phyloP scores from a whole-genome alignment of 2,329 filamentous ascomycete genomes.

The Colletotrichum sp. region DNA sequence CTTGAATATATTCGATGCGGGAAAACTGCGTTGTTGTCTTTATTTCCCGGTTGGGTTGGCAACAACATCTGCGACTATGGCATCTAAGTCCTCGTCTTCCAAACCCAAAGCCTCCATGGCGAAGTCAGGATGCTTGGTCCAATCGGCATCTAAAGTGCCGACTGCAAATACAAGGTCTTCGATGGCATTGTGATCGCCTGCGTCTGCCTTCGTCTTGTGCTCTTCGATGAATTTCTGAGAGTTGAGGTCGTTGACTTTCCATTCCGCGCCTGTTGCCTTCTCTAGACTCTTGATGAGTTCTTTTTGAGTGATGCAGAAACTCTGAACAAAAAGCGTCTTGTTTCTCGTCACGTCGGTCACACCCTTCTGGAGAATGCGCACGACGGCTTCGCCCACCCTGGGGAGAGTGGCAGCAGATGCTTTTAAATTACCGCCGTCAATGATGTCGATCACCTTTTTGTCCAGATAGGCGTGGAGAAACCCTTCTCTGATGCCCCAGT shows the following conservation, averaged over 20 bases:
- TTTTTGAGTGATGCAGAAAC: constrained; percentile 42
- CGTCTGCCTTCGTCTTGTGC: constrained; percentile 40
- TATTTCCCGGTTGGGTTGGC: constrained; percentile 11
- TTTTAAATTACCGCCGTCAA: constrained; percentile 34
- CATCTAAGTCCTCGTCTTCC: constrained; percentile 50
- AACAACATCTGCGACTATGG: constrained; percentile 40
- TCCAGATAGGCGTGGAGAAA: constrained; percentile 40
- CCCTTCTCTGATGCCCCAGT: constrained; percentile 40
- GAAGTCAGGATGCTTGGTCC: constrained; percentile 48
- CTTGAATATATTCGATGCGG: neutral
- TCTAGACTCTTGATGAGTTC: constrained; percentile 38
- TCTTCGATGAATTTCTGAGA: constrained; percentile 43
- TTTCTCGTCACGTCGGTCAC: constrained; percentile 33
- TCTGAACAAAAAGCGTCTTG: constrained; percentile 41
- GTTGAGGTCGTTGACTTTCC: constrained; percentile 35
- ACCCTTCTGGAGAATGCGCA: constrained; percentile 30
- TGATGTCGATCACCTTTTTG: constrained; percentile 33
- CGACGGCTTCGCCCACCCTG: constrained; percentile 36
- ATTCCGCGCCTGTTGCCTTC: constrained; percentile 33
- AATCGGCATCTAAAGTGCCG: constrained; percentile 52
- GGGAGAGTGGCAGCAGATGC: constrained; percentile 40
- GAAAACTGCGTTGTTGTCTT: neutral
- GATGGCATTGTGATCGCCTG: constrained; percentile 39
- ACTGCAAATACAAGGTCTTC: constrained; percentile 56
- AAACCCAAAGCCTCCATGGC: constrained; percentile 52